Base-by-base conservation (phyloP, 495 filamentous ascomycete genomes). In the Neohortaea acidophila region DNA sequence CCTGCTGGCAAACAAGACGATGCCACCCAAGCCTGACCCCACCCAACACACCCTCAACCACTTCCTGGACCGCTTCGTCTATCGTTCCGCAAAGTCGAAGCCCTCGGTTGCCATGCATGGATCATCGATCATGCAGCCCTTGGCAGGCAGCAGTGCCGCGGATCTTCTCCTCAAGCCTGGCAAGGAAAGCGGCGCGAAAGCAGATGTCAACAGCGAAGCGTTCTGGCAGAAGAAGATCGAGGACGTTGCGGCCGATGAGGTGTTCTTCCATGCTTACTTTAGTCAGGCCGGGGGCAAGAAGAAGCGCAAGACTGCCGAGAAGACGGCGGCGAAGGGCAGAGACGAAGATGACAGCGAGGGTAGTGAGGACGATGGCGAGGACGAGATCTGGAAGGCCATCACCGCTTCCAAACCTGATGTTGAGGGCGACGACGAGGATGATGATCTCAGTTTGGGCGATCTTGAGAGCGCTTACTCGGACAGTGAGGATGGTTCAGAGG, bases 241-340 rank as follows among this genome's bases (percentile, higher is more conserved):
- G 33, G 77, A 96, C 28, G 76, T 97, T 8, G 72, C 76, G 0
- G 81, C 76, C 0, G 85, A 97, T 51, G 91, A 97, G 50, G 84
- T 81, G 29, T 97, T 97, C 72, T 97, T 97, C 71, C 89, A 97
- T 59, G 74, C 79, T 41, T 97, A 96, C 71, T 96, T 97, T 58
- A 74, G 69, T 43, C 71, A 79, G 36, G 59, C 84, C 28, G 79
- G 79, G 30, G 87, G 81, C 56, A 69, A 67, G 36, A 64, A 59
- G 21, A 57, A 57, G 8, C 53, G 57, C 36, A 42, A 46, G 18
- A 47, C 47, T 35, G 55, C 52, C 21, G 74, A 78, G 54, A 70
- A 73, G 43, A 66, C 64, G 53, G 49, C 57, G 13, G 59, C 58
- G 43, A 67, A 66, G 44, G 56, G 56, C 34, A 74, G 77, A 65